Conservation (phyloP, 495 filamentous ascomycete genomes). For the Entonaema liquescens region DNA sequence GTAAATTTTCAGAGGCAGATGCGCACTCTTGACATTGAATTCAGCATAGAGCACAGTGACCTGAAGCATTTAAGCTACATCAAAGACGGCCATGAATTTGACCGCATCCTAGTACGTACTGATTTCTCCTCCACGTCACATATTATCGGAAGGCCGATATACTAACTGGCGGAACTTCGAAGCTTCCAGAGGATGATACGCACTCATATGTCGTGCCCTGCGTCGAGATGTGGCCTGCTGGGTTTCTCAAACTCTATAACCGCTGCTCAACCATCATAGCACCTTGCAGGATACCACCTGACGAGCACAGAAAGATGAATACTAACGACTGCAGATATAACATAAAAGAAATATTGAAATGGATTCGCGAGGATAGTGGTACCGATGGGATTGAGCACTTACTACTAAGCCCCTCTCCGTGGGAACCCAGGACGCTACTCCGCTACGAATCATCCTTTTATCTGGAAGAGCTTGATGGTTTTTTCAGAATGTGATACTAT, state of each 20-base stretch:
- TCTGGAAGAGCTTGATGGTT: no score
- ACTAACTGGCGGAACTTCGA: background rate
- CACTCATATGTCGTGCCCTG: background rate
- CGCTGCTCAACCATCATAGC: background rate
- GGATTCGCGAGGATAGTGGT: no score
- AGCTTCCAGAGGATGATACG: background rate
- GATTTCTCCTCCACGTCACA: background rate
- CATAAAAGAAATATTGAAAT: background rate
- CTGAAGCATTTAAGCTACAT: background rate
- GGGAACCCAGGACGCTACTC: no score
- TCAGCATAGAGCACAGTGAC: background rate
- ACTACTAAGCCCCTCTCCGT: no score
- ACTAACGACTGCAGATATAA: background rate
- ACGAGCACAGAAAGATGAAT: background rate
- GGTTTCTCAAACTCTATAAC: background rate
- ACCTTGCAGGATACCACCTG: background rate
- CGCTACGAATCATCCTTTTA: no score
- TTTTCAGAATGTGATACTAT: background rate
- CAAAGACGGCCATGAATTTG: background rate
- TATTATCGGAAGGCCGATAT: background rate
- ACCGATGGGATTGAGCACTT: no score
- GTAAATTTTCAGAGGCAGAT: background rate
- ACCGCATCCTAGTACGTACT: background rate
- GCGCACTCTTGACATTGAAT: background rate
- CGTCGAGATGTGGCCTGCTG: background rate